phyloP scores from a whole-genome alignment of 2,329 filamentous ascomycete genomes.

The Teratosphaeria destructans region DNA sequence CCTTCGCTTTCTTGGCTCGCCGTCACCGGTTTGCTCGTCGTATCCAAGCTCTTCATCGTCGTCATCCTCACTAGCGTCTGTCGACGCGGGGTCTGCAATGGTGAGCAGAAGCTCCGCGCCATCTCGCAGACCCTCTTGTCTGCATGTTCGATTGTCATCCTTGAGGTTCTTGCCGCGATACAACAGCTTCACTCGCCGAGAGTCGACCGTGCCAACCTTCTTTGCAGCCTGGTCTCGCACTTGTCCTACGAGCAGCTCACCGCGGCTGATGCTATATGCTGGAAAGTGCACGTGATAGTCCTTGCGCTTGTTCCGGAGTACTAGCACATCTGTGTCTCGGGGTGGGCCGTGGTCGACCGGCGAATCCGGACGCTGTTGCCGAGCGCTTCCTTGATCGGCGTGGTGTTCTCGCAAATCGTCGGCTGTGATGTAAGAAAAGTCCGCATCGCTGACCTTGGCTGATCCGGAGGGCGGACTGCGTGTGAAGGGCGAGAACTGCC shows the following conservation, averaged over 20 bases:
- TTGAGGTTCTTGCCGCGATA: constrained; percentile 66
- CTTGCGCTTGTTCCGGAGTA: constrained; percentile 57
- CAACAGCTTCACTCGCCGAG: constrained; percentile 52
- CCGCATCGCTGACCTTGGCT: constrained; percentile 59
- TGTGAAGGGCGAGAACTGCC: constrained; percentile 41
- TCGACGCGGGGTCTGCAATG: constrained; percentile 41
- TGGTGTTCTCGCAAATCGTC: constrained; percentile 48
- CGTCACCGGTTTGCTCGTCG: constrained; percentile 7
- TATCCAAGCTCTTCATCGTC: constrained; percentile 28
- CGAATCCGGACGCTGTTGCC: constrained; percentile 34
- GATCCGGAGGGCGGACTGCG: constrained; percentile 28
- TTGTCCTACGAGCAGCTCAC: constrained; percentile 56
- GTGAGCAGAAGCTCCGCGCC: constrained; percentile 54
- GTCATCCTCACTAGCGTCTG: constrained; percentile 31
- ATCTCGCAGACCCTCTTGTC: constrained; percentile 47
- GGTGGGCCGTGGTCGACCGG: constrained; percentile 30
- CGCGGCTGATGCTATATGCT: constrained; percentile 63
- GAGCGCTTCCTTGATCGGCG: neutral
- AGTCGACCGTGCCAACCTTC: constrained; percentile 52
- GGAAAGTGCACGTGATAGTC: constrained; percentile 64
- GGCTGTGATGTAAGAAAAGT: constrained; percentile 75
- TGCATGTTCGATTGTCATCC: constrained; percentile 47
- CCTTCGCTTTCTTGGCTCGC: constrained; percentile 29
- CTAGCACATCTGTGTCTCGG: constrained; percentile 57
- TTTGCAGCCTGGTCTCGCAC: constrained; percentile 57